phyloP scores from a whole-genome alignment of 148 eudicot species.

The Fagopyrum esculentum region DNA sequence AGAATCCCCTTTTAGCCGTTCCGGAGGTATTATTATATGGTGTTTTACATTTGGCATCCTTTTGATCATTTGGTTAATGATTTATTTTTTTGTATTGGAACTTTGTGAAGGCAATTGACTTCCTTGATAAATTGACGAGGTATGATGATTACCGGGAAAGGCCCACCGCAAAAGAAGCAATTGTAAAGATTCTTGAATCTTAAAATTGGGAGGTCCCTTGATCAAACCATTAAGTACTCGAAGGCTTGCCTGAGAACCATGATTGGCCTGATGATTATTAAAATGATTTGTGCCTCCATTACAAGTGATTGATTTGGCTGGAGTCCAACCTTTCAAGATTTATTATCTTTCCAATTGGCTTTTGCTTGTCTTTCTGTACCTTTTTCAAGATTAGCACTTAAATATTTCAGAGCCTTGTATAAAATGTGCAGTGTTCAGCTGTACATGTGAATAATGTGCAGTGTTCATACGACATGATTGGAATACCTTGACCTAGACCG shows the following conservation, averaged over 20 bases:
- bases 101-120: conserved; percentile 68
- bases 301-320: background rate
- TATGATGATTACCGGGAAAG: conserved; percentile 82
- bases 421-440: background rate
- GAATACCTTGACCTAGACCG: too few relatives aligned
- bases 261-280: background rate
- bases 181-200: conserved; percentile 36
- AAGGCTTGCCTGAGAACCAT: background rate
- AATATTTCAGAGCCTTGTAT: background rate
- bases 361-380: background rate
- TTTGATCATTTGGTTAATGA: background rate
- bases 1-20: conserved; percentile 82
- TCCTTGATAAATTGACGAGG: conserved; percentile 79
- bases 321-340: background rate
- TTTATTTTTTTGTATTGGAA: background rate
- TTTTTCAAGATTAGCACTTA: background rate
- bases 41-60: background rate
- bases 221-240: background rate
- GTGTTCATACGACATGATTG: too few relatives aligned
- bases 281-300: background rate
- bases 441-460: background rate
- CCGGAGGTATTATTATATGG: conserved; percentile 48
- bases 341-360: background rate
- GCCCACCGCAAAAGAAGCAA: conserved; percentile 96
- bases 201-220: background rate